A percentile compares a stretch with the other conserved stretches of the same genome.
Evolutionary conservation across 2,329 filamentous ascomycete species (phyloP).

Genomic region (Ceratocystis destructans): DNA sequence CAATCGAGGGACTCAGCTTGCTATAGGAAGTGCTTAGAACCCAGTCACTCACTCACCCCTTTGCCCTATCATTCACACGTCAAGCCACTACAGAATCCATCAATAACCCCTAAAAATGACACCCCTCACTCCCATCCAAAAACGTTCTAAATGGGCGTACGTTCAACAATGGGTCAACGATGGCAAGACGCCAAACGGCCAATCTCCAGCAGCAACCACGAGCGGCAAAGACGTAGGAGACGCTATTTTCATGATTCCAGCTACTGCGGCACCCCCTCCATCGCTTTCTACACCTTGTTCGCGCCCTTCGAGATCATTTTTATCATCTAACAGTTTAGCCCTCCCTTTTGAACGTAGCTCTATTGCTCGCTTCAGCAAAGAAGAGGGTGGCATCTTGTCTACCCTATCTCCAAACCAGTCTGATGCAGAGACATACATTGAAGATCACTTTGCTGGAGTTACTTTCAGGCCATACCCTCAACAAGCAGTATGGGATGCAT

Average conservation of each 20-base stretch:
- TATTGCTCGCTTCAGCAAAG: neutral
- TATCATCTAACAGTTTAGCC: neutral
- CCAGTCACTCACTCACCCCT: too few species aligned
- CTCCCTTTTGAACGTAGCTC: neutral
- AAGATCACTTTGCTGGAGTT: neutral
- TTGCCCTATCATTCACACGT: too few species aligned
- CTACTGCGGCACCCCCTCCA: too few species aligned
- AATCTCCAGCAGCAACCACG: too few species aligned
- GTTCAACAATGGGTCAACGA: neutral
- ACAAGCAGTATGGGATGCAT: neutral
- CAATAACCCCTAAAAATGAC: neutral
- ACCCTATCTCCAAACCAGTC: neutral
- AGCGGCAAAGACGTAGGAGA: neutral
- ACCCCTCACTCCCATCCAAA: neutral
- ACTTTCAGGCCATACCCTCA: neutral
- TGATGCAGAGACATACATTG: neutral
- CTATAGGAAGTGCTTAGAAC: too few species aligned
- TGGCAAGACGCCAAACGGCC: neutral
- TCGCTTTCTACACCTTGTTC: too few species aligned
- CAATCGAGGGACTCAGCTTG: too few species aligned
- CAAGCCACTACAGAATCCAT: too few species aligned
- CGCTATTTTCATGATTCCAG: neutral
- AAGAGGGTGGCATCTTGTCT: neutral
- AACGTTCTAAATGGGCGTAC: neutral
- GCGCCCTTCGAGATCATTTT: too few species aligned